These are phyloP conservation scores for Metschnikowia amazonensis DNA, from an alignment of 805 yeast species.

Conservation along the genomic window DNA sequence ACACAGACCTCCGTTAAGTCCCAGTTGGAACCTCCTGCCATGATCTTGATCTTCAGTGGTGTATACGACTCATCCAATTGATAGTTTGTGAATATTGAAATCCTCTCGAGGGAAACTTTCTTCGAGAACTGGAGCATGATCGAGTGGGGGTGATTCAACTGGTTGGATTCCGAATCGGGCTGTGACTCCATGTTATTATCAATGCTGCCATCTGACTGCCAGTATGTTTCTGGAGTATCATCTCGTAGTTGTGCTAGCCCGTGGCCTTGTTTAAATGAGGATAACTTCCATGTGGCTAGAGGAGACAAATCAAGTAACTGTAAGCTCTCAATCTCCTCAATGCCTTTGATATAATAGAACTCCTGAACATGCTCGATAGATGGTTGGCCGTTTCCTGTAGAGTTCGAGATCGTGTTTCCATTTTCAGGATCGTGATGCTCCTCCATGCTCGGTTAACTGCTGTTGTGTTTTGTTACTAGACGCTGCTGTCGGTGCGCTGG, in stretches of 20 bases:
- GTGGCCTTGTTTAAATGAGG: slow-evolving; percentile 68
- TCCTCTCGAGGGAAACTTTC: slow-evolving; percentile 60
- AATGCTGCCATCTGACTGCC: slow-evolving; percentile 90
- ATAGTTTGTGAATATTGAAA: slow-evolving; percentile 70
- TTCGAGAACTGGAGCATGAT: slow-evolving; percentile 78
- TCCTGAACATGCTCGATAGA: slow-evolving; percentile 38
- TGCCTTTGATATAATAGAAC: slow-evolving; percentile 43
- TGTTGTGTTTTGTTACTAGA: background rate
- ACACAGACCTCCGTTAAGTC: slow-evolving; percentile 66
- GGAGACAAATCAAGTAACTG: slow-evolving; percentile 75
- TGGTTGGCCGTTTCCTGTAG: slow-evolving; percentile 21
- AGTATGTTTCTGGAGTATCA: slow-evolving; percentile 65
- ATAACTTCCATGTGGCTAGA: slow-evolving; percentile 79
- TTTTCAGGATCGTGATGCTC: background rate
- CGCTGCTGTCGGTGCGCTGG: background rate
- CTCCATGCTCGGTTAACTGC: background rate
- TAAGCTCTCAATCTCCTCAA: slow-evolving; percentile 50
- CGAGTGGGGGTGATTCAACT: slow-evolving; percentile 69
- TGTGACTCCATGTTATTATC: slow-evolving; percentile 25
- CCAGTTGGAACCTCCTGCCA: slow-evolving; percentile 75
- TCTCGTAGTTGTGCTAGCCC: slow-evolving; percentile 72
- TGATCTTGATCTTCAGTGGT: slow-evolving; percentile 62
- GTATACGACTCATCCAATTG: slow-evolving; percentile 87
- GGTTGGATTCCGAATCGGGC: slow-evolving; percentile 27
- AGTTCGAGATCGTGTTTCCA: background rate